Percentiles rank a stretch among this genome's conserved stretches.
Evolutionary conservation across 805 yeast species (phyloP).

Genomic region (Wickerhamiella domercqiae): DNA sequence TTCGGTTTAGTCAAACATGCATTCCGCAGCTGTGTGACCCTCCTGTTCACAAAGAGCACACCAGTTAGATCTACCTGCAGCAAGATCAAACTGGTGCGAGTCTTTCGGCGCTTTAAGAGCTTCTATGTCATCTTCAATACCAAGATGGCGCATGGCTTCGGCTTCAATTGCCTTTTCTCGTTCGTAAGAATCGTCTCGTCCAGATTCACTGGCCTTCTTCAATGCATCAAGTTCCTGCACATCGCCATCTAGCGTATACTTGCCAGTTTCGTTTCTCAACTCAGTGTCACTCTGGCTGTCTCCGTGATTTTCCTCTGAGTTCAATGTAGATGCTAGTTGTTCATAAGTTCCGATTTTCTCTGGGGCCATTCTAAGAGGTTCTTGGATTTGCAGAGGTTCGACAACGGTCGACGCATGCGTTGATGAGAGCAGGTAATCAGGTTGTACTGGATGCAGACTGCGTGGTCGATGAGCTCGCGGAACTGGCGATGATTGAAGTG

Average conservation of each 20-base stretch:
- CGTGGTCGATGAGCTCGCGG: too few relatives aligned
- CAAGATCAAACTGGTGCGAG: neutral
- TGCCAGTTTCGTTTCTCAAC: too few relatives aligned
- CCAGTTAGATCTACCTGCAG: conserved; percentile 33
- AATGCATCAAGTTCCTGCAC: neutral
- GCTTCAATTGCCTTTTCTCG: neutral
- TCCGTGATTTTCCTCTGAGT: too few relatives aligned
- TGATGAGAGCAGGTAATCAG: too few relatives aligned
- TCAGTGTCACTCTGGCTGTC: too few relatives aligned
- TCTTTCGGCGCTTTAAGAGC: neutral
- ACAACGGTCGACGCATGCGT: neutral
- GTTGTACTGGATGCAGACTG: too few relatives aligned
- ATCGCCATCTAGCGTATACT: neutral
- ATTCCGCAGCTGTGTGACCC: conserved; percentile 77
- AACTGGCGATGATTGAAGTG: neutral
- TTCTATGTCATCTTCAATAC: neutral
- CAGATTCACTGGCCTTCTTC: neutral
- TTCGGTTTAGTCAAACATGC: conserved; percentile 29
- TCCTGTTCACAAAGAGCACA: conserved; percentile 85
- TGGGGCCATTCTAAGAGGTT: too few relatives aligned
- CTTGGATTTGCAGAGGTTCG: neutral
- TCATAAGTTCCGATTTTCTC: too few relatives aligned
- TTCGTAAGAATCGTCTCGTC: neutral
- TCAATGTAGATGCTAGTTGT: neutral
- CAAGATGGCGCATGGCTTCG: neutral